Evolutionary conservation across 179 eudicot genomes (phyloP).

Genomic region (Dionaea muscipula): DNA sequence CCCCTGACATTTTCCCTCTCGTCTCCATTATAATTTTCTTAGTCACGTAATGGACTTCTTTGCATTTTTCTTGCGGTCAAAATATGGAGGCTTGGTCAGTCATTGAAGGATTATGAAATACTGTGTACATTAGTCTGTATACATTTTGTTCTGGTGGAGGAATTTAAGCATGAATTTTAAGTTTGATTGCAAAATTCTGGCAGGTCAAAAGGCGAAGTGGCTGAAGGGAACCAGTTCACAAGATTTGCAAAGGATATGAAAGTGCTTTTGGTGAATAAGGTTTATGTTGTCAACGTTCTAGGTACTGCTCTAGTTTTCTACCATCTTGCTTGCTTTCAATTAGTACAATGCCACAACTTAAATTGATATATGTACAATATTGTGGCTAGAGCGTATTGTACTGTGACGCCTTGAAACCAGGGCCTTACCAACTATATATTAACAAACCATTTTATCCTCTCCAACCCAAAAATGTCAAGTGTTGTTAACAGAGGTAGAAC

Average conservation of each 20-base stretch:
- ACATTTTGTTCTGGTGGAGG: neutral
- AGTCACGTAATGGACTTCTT: neutral
- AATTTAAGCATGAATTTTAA: neutral
- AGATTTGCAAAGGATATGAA: constrained; percentile 59
- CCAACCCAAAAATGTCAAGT: too few species aligned
- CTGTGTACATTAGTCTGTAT: neutral
- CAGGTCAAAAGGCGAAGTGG: constrained; percentile 27
- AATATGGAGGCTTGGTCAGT: too few species aligned
- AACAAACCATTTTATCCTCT: too few species aligned
- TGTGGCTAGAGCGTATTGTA: too few species aligned
- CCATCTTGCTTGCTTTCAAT: too few species aligned
- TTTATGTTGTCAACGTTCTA: constrained; percentile 69
- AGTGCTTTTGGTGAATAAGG: constrained; percentile 48
- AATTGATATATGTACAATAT: neutral
- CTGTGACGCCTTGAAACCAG: too few species aligned
- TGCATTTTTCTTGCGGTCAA: too few species aligned
- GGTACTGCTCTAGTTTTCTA: constrained; percentile 28
- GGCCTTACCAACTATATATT: too few species aligned
- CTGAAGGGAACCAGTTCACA: constrained; percentile 22
- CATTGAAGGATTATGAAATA: neutral
- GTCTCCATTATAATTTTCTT: neutral
- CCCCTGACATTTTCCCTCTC: constrained; percentile 4
- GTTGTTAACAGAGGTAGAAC: too few species aligned
- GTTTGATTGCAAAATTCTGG: constrained; percentile 11
- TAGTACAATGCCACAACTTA: neutral